phyloP scores from a whole-genome alignment of 345 rosid species.

The Gossypium stocksii region DNA sequence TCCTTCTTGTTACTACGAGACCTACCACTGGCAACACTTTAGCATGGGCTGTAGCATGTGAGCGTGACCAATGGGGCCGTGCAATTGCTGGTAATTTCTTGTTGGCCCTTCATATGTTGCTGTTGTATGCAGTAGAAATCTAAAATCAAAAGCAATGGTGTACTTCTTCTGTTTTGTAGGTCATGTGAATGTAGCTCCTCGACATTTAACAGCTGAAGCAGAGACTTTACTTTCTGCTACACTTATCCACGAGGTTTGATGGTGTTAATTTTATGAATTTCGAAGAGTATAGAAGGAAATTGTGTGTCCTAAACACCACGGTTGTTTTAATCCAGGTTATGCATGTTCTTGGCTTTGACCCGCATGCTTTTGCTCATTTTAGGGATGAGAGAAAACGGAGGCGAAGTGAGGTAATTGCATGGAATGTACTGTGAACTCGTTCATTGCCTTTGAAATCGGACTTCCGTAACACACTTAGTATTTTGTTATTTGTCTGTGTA shows the following conservation, averaged over 20 bases:
- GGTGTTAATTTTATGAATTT: conserved; percentile 8
- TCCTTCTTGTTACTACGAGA: conserved; percentile 93
- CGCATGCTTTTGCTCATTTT: conserved; percentile 97
- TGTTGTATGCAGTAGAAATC: background rate
- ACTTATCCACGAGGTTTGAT: conserved; percentile 85
- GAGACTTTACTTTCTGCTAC: conserved; percentile 97
- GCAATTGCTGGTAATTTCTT: conserved; percentile 80
- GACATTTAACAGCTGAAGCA: conserved; percentile 97
- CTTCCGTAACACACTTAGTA: background rate
- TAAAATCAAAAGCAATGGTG: conserved; percentile 14
- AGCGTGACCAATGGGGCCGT: conserved; percentile 99
- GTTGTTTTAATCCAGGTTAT: conserved; percentile 59
- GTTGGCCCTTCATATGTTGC: background rate
- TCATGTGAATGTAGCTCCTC: conserved; percentile 99
- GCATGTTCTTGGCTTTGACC: conserved; percentile 99
- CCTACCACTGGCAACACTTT: conserved; percentile 99
- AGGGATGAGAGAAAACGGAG: conserved; percentile 98
- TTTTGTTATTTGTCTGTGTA: background rate
- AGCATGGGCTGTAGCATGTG: conserved; percentile 99
- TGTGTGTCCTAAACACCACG: conserved; percentile 4
- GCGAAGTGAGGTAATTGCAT: conserved; percentile 63
- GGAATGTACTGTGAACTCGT: background rate
- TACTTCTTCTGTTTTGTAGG: conserved; percentile 45
- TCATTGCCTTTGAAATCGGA: background rate
- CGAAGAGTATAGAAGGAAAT: background rate